phyloP scores from a whole-genome alignment of 768 basidiomycete genomes.

The Russula abietina region DNA sequence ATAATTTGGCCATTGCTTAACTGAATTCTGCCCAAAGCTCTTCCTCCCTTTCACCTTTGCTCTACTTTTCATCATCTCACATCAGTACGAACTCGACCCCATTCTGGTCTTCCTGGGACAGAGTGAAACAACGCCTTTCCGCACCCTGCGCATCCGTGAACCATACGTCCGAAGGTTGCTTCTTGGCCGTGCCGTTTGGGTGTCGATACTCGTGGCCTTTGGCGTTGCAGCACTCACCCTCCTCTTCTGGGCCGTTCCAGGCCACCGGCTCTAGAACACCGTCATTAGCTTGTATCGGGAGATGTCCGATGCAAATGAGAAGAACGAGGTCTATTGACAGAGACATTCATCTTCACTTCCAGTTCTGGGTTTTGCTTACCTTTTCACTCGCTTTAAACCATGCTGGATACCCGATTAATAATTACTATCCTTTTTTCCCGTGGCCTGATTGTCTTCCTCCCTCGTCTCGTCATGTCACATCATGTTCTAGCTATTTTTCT shows the following conservation, averaged over 20 bases:
- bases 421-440: constrained; percentile 1
- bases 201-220: constrained; percentile 68
- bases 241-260: constrained; percentile 94
- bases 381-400: background rate
- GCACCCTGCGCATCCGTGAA: constrained; percentile 85
- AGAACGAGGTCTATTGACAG: constrained; percentile 3
- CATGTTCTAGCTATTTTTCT: constrained; percentile 5
- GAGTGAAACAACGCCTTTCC: constrained; percentile 96
- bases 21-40: constrained; percentile 46
- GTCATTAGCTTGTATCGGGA: background rate
- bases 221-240: constrained; percentile 79
- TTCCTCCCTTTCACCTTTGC: constrained; percentile 92
- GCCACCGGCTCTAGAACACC: constrained; percentile 64
- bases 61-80: constrained; percentile 84
- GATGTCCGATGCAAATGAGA: constrained; percentile 3
- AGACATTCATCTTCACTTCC: background rate
- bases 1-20: constrained; percentile 8
- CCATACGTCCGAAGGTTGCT: constrained; percentile 91
- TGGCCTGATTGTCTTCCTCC: background rate
- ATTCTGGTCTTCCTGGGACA: constrained; percentile 89
- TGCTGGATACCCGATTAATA: constrained; percentile 17
- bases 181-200: constrained; percentile 87
- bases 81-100: constrained; percentile 97
- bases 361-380: constrained; percentile 6
- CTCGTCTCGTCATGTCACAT: constrained; percentile 11